Evolutionary conservation across 164 flowering plant species (phyloP), one percentile per base, ranked within the genome.

Genomic region (Tinospora cordifolia): DNA sequence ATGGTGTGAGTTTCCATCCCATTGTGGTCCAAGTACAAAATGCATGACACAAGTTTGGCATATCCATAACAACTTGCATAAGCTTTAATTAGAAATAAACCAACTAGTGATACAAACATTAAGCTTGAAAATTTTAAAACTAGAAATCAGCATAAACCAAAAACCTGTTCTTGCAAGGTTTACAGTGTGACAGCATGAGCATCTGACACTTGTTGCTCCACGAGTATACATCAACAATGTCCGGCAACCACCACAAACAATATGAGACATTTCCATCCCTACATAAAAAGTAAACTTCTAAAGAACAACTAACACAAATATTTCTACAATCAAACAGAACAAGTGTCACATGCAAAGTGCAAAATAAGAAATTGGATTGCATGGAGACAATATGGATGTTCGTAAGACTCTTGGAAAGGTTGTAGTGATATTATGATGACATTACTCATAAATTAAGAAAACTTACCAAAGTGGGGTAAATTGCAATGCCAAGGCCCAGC

Each of bases 141-240:
- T 13, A 46, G 9, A 10, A 44, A 44, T 9, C 47, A 44, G 47
- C 47, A 10, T 44, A 44, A 44, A 44, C 12, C 2, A 15, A 54
- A 54, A 54, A 54, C 90, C 88, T 85, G 90, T 83, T 63, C 79
- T 75, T 46, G 86, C 90, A 80, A 84, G 85, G 67, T 88, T 92
- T 63, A 88, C 87, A 7, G 89, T 94, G 66, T 90, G 88, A 76
- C 98, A 94, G 81, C 99, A 94, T 44, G 97, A 87, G 83, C 99
- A 94, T 82, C 99, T 86, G 17, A 94, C 97, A 83, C 97, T 94
- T 12, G 89, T 76, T 65, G 99, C 99, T 49, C 97, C 98, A 41
- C 92, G 91, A 6, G 98, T 69, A 72, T 94, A 88, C 99, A 90
- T 89, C 6, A 94, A 81, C 75, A 89, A 78, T 60, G 93, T 94